Evolutionary conservation across 441 rosid species (phyloP), one percentile per base, ranked within the genome.

Genomic region (Pelargonium cotyledonis): DNA sequence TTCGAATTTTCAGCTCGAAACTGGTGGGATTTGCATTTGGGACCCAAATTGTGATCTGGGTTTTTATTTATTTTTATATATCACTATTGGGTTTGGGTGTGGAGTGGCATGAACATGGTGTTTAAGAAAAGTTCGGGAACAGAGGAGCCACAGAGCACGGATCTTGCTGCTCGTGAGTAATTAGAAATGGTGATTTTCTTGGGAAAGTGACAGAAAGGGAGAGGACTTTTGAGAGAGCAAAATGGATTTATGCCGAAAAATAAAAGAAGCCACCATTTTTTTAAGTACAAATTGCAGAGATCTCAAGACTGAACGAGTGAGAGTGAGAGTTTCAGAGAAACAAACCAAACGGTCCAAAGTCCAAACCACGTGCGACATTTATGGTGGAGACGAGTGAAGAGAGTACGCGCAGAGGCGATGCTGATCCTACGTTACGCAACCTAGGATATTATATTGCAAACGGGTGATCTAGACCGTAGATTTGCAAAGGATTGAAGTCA

Each of bases 171-270:
- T 29, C 35, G 35, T 29, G 35, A 29, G 35, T 29, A 29, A 51
- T 43, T 40, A 6, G 57, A 44, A 43, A 65, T 18, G 46, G 12
- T 61, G 68, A 43, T 60, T 77, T 80, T 77, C 79, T 64, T 29
- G 80, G 63, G 81, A 62, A 80, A 74, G 68, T 44, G 19, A 72
- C 65, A 67, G 70, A 77, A 23, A 40, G 38, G 10, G 16, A 29
- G 44, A 18, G 62, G 63, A 69, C 26, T 5, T 62, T 8, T 23
- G 58, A 47, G 46, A 68, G 72, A 75, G 62, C 1, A 46, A 63
- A 15, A 38, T 46, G 57, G 18, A n/a, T 60, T 40, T 46, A 23
- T 29, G 6, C 10, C 2, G 41, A 14, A 38, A n/a, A 47, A 46
- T 47, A 58, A 9, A 21, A 64, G 63, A 68, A 63, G 58, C 72